Evolutionary conservation across 345 rosid genomes (phyloP), one percentile per base, ranked within the genome.

Genomic region (Atalantia buxifolia): DNA sequence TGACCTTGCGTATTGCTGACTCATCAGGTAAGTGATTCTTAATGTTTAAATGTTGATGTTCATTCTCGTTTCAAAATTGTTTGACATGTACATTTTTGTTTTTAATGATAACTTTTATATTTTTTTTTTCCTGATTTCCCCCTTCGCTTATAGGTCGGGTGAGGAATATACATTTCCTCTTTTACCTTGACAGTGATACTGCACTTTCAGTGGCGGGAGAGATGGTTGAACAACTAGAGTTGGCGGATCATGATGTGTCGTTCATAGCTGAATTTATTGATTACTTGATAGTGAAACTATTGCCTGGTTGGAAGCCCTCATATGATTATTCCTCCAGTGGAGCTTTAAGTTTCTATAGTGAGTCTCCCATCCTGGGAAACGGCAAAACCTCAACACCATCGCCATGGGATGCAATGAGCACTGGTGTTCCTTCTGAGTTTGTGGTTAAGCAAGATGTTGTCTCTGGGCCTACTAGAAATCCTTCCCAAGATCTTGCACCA

Each of bases 151-250:
- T 86, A 88, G 97, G 92, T 77, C 85, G 79, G 59, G 89, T 72
- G 50, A 88, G 86, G 74, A 90, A 89, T 67, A 87, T 94, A 61
- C 86, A 92, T 87, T 93, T 94, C 74, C 83, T 80, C 30, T 93
- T 90, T 83, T 92, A 84, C 77, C 90, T 91, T 53, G 93, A 89
- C 76, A 81, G 89, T 22, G 98, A 94, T 78, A 93, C 98, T 62
- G 87, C 94, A 55, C 74, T 81, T 31, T 86, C 90, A 2, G 90
- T 93, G 55, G 92, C 94, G 7, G 83, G 82, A 27, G 98, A 94
- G 84, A 93, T 94, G 97, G 97, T 87, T 68, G 95, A 92, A 80
- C 93, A 89, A 77, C 85, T 93, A 76, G 93, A 87, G 79, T 85
- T 94, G 76, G 81, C 89, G 53, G 83, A 84, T 64, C 90, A 91